Evolutionary conservation across 1,139 yeast genomes (phyloP), one percentile per base, ranked within the genome.

Genomic region (Blastobotrys persicus): DNA sequence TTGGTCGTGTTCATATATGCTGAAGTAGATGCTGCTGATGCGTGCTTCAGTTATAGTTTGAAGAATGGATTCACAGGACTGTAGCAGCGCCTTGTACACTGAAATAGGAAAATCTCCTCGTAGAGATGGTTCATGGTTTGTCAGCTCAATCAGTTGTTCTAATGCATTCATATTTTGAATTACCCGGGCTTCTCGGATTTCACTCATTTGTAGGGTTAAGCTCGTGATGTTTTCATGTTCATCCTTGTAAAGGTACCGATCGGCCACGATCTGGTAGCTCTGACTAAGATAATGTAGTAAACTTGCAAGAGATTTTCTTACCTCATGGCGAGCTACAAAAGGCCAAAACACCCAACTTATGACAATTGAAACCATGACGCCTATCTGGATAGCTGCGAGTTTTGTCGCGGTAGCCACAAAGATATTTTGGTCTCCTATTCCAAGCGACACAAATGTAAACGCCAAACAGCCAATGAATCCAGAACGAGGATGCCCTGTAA

Each of bases 301-400:
- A 1, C 69, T 64, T 1, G 78, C 64, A 44, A 72, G 62, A 0
- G 77, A 71, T 7, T 65, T 55, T 31, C 74, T 67, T 4, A 76
- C 65, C 51, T 75, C 78, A 12, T 64, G 66, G 31, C 74, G 67
- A 1, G 79, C 77, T 18, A 68, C 68, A 57, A 75, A 75, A 1
- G 80, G 77, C 79, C 80, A 76, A 16, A 76, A 60, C 1, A 75
- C 46, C 78, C 79, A 75, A 50, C 71, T 74, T 2, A 73, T 61
- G 1, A 71, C 54, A 32, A 73, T 63, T 0, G 79, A 63, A 0
- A 69, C 53, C 9, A 68, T 35, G 4, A 74, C 59, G 5, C 78
- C 76, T 17, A 74, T 65, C 14, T 74, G 56, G 1, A 76, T 57
- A 4, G 76, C 64, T 2, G 71, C 48, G 2, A 75, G 69, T 0